Evolutionary conservation across 371 early-diverging fungal genomes (phyloP).

Genomic region (Apophysomyces elegans): DNA sequence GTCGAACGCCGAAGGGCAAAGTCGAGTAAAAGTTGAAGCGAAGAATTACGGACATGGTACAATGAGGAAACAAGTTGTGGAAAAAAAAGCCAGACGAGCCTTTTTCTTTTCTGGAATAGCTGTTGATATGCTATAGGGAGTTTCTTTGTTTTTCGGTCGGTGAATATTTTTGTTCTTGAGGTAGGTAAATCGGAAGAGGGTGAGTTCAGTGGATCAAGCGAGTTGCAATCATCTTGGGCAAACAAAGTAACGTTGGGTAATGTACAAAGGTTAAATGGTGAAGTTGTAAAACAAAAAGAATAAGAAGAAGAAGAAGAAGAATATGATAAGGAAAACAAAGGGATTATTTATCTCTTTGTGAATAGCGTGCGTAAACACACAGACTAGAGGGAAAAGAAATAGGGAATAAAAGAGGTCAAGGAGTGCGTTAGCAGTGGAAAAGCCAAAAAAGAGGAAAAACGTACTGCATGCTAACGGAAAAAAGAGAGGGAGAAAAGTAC

Average conservation of each 20-base stretch:
- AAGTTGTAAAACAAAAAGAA: not conserved
- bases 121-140: too few relatives aligned
- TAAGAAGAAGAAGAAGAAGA: not conserved
- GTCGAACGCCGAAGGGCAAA: conserved; percentile 12
- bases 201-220: not conserved
- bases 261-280: not conserved
- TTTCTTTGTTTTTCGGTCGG: too few relatives aligned
- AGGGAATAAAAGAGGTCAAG: not conserved
- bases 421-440: conserved; percentile 3
- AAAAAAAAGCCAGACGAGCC: conserved; percentile 4
- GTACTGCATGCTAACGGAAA: not conserved
- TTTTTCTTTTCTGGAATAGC: not conserved
- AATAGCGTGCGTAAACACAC: conserved; percentile 4
- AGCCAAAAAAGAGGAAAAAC: not conserved
- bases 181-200: not conserved
- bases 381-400: not conserved
- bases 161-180: not conserved
- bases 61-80: conserved; percentile 1
- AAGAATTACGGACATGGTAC: conserved; percentile 10
- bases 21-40: not conserved
- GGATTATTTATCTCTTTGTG: not conserved
- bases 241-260: not conserved
- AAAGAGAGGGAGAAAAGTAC: not conserved
- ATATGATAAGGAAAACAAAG: not conserved
- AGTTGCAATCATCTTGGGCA: conserved; percentile 9